Conservation (phyloP, 2,329 filamentous ascomycete species). For the Fusarium secorum region DNA sequence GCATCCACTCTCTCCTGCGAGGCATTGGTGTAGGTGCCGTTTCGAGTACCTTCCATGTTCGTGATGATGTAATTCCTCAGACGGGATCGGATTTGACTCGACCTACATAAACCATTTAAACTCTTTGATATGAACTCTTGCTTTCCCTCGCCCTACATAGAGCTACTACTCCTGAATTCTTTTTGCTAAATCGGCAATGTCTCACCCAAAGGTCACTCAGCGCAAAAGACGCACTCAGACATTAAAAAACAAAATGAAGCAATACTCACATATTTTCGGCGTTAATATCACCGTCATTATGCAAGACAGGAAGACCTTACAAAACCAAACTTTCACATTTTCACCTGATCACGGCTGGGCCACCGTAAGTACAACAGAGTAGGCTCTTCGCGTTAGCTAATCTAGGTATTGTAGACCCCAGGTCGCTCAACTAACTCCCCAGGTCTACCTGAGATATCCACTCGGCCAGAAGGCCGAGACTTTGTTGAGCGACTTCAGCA, state of each 20-base stretch:
- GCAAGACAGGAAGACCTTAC: neutral
- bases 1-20: neutral
- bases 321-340: neutral
- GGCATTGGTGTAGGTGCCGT: neutral
- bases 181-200: neutral
- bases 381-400: neutral
- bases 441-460: neutral
- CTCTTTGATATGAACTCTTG: neutral
- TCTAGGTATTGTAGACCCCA: neutral
- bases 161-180: neutral
- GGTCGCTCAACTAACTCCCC: neutral
- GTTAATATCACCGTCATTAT: neutral
- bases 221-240: slow-evolving; percentile 7
- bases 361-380: neutral
- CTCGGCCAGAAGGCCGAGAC: neutral
- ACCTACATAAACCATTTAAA: neutral
- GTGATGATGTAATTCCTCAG: neutral
- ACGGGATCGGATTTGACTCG: neutral
- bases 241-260: slow-evolving; percentile 5
- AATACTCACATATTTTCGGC: slow-evolving; percentile 2
- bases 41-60: neutral
- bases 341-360: neutral
- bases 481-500: neutral
- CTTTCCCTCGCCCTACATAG: neutral
- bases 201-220: neutral